Evolutionary conservation across 345 rosid species (phyloP).

Genomic region (Acer campestre): DNA sequence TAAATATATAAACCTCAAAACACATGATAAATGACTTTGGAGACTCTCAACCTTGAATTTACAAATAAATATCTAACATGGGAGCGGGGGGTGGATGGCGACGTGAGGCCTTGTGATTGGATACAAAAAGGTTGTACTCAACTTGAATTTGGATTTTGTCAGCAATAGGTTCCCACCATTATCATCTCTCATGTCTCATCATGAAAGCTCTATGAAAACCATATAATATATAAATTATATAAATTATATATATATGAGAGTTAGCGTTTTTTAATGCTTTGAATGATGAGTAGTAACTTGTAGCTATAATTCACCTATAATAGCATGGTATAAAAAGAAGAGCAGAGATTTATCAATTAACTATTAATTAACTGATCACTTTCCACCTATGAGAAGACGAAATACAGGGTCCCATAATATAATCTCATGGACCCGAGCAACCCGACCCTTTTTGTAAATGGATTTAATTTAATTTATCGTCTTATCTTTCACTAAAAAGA

Average conservation of each 20-base stretch:
- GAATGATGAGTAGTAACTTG: background rate
- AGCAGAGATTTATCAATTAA: background rate
- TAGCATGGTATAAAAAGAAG: background rate
- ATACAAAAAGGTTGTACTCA: conserved; percentile 7
- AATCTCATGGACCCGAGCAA: background rate
- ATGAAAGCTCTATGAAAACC: conserved; percentile 15
- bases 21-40: no score
- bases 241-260: background rate
- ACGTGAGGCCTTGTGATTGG: conserved; percentile 18
- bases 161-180: conserved; percentile 33
- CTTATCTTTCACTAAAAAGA: conserved; percentile 20
- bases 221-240: background rate
- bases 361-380: background rate
- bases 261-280: conserved; percentile 11
- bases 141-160: conserved; percentile 29
- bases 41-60: background rate
- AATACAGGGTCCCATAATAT: no score
- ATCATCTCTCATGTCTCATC: conserved; percentile 11
- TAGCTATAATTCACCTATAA: conserved; percentile 31
- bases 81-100: conserved; percentile 15
- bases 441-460: background rate
- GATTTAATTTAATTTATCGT: background rate
- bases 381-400: background rate
- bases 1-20: no score
- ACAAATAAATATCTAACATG: background rate